Conservation (phyloP, 164 flowering plant species). For the Sedum album region DNA sequence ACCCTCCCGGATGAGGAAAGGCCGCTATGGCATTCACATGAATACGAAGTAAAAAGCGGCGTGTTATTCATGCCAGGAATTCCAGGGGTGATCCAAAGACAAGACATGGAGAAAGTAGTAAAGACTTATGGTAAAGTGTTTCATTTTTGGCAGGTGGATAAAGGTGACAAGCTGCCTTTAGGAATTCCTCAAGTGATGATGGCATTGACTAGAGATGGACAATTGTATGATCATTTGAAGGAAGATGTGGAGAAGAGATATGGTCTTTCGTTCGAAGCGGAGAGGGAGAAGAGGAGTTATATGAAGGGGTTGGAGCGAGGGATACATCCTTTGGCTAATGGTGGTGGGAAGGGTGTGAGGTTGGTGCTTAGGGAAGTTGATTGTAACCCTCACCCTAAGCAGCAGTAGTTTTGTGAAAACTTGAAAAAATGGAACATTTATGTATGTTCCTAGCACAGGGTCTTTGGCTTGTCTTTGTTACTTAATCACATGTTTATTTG, state of each 20-base stretch:
- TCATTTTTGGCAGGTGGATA: too few species aligned
- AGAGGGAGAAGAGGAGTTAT: constrained; percentile 57
- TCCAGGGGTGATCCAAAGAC: constrained; percentile 55
- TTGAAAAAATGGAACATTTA: too few species aligned
- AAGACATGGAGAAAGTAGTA: constrained; percentile 55
- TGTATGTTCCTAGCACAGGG: too few species aligned
- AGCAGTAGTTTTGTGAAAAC: not conserved
- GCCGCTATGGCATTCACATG: constrained; percentile 85
- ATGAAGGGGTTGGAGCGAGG: constrained; percentile 66
- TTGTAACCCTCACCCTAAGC: constrained; percentile 22
- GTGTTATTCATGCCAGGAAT: constrained; percentile 67
- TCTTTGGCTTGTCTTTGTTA: too few species aligned
- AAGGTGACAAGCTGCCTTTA: constrained; percentile 61
- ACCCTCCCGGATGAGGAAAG: constrained; percentile 74
- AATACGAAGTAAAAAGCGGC: constrained; percentile 88
- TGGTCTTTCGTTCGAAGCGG: constrained; percentile 33
- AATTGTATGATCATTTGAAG: constrained; percentile 31
- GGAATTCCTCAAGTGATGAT: constrained; percentile 78
- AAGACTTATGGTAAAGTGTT: too few species aligned
- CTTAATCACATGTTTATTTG: too few species aligned
- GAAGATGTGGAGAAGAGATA: constrained; percentile 44
- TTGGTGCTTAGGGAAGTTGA: constrained; percentile 55
- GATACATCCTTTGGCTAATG: too few species aligned
- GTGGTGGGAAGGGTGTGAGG: constrained; percentile 49
- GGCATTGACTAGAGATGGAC: too few species aligned